Conservation (phyloP, 176 grass and related monocot species). For the Guadua angustifolia region DNA sequence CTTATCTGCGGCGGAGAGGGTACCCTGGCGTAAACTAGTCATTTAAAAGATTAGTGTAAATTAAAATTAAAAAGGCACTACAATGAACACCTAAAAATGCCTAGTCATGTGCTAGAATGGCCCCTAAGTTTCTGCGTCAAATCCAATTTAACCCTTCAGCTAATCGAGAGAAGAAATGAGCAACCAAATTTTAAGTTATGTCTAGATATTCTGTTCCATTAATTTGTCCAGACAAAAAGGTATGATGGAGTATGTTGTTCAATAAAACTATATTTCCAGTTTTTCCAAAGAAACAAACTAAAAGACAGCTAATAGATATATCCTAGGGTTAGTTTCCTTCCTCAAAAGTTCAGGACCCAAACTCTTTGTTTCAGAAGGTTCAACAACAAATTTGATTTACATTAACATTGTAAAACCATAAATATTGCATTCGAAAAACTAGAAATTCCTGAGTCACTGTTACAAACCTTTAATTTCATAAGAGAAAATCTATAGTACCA, state of each 20-base stretch:
- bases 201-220: neutral
- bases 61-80: too few species aligned
- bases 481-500: neutral
- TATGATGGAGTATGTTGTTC: neutral
- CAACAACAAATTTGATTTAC: too few species aligned
- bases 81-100: neutral
- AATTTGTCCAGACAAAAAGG: neutral
- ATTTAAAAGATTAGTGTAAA: neutral
- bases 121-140: neutral
- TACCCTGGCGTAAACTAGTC: too few species aligned
- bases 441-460: too few species aligned
- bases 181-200: neutral
- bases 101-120: neutral
- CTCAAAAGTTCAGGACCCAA: too few species aligned
- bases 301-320: neutral
- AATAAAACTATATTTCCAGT: neutral
- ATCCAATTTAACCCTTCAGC: neutral
- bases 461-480: too few species aligned
- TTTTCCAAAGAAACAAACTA: neutral
- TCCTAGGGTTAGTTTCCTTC: too few species aligned
- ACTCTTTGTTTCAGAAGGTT: too few species aligned
- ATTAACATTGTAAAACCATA: too few species aligned
- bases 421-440: too few species aligned
- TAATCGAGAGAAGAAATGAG: neutral
- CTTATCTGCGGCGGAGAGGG: too few species aligned